Evolutionary conservation across 1,284 basidiomycete genomes (phyloP).

Genomic region (Xerocomus tenax): DNA sequence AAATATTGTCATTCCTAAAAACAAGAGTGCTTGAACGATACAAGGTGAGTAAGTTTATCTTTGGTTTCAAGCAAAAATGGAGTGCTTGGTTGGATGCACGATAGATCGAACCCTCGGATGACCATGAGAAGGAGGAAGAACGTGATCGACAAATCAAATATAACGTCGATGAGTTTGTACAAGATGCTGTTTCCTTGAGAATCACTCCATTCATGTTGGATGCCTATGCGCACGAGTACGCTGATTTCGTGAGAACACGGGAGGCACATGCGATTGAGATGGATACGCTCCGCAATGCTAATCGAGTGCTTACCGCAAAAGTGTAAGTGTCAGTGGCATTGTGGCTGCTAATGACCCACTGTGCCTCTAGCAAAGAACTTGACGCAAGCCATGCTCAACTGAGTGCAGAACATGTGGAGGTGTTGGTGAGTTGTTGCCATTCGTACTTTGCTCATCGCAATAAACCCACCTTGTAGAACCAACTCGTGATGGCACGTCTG

Average conservation of each 20-base stretch:
- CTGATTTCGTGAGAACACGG: conserved; percentile 57
- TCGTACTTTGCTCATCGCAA: neutral
- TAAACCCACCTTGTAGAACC: conserved; percentile 49
- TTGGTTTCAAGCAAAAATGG: neutral
- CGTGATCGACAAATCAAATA: conserved; percentile 37
- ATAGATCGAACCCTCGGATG: conserved; percentile 25
- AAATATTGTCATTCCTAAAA: conserved; percentile 77
- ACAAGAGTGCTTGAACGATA: conserved; percentile 77
- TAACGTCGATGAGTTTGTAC: conserved; percentile 72
- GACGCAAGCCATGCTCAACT: conserved; percentile 72
- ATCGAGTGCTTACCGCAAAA: conserved; percentile 68
- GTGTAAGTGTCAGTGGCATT: conserved; percentile 48
- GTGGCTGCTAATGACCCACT: conserved; percentile 3
- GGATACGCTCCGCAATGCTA: conserved; percentile 70
- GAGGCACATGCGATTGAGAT: conserved; percentile 76
- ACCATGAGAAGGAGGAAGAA: conserved; percentile 24
- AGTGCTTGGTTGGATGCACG: neutral
- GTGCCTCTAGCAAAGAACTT: conserved; percentile 56
- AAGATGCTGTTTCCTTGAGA: conserved; percentile 71
- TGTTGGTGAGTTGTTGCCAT: conserved; percentile 44
- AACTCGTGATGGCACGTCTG: conserved; percentile 79
- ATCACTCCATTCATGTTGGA: conserved; percentile 92
- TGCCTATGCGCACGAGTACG: conserved; percentile 79
- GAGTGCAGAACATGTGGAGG: conserved; percentile 70
- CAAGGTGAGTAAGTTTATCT: conserved; percentile 36